Base-by-base conservation (phyloP, 331 rosid species). In the Quercus lobata region DNA sequence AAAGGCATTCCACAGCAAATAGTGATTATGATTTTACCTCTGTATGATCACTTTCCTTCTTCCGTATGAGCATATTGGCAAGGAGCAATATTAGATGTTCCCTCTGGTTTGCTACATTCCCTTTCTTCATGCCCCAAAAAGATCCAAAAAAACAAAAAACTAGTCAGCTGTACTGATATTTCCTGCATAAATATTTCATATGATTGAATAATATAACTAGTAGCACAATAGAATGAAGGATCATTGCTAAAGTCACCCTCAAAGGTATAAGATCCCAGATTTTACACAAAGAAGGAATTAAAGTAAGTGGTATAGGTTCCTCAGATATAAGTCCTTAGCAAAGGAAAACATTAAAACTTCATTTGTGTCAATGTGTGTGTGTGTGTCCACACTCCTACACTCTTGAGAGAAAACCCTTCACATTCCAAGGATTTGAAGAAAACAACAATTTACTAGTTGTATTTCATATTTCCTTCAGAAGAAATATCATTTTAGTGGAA, bases 81-180 rank as follows among this genome's bases (percentile, higher is more conserved):
- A 96, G 97, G 57, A 96, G 84, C 87, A 96, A 79, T 81, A 96
- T 87, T 68, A 96, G 84, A 86, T 96, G 99, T 83, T 96, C 99
- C 90, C 98, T 90, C 84, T 96, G 99, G 85, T 96, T 96, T 75
- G 94, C 98, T 80, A 89, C 93, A 80, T 96, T 96, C 86, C 98
- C 99, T 92, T 93, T 93, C 99, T 96, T 87, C 83, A 71, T 78
- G 78, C 75, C 78, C 85, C 82, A 69, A 78, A 46, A 73, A 8
- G 4, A 41, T 19, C 65, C 10, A 21, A 52, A 53, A 69, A 24
- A 6, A 11, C 25, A n/a, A 77, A 52, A 77, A 77, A 37, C 1
- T 52, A 53, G 53, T 53, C 29, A 25, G 53, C 78, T 30, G 71
- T 58, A 78, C 76, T 54, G 34, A 37, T 61, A 30, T 49, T 68